These are phyloP conservation scores for Besnoitia besnoiti DNA, from an alignment of 169 alveolate species.

Conservation along the genomic window DNA sequence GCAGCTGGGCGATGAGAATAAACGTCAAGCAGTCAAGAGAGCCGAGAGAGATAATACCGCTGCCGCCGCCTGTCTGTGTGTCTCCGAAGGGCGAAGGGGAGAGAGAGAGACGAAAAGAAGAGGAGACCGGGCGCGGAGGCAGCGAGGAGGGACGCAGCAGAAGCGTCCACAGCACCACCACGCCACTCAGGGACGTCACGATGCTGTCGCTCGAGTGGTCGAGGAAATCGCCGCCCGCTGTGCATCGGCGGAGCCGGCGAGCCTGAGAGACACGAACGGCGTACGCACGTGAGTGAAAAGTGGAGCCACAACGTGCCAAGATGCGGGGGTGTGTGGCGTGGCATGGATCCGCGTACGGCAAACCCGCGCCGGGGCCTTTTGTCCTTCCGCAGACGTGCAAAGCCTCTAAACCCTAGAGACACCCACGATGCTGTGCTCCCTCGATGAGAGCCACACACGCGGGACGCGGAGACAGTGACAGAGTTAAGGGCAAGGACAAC, in stretches of 20 bases:
- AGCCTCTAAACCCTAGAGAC: too few relatives aligned
- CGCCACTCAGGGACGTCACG: constrained; percentile 31
- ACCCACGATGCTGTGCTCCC: too few relatives aligned
- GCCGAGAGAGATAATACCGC: neutral
- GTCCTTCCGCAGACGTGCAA: too few relatives aligned
- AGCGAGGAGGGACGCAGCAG: neutral
- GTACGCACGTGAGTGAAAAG: neutral
- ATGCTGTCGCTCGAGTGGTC: constrained; percentile 64
- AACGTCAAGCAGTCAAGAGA: constrained; percentile 11
- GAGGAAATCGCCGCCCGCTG: constrained; percentile 63
- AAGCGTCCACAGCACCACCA: constrained; percentile 25
- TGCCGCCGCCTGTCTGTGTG: neutral
- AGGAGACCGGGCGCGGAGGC: neutral
- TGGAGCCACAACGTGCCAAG: too few relatives aligned
- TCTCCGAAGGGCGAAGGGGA: constrained; percentile 35
- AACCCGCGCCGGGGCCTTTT: too few relatives aligned
- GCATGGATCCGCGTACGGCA: too few relatives aligned
- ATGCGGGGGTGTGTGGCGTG: too few relatives aligned
- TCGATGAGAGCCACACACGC: too few relatives aligned
- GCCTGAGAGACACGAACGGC: constrained; percentile 36
- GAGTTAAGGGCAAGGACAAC: too few relatives aligned
- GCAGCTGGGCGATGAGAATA: constrained; percentile 36
- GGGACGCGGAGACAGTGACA: too few relatives aligned
- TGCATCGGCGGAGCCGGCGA: constrained; percentile 57
- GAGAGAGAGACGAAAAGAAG: neutral